Conservation (phyloP, 306 rosid species). For the Coriaria nepalensis region DNA sequence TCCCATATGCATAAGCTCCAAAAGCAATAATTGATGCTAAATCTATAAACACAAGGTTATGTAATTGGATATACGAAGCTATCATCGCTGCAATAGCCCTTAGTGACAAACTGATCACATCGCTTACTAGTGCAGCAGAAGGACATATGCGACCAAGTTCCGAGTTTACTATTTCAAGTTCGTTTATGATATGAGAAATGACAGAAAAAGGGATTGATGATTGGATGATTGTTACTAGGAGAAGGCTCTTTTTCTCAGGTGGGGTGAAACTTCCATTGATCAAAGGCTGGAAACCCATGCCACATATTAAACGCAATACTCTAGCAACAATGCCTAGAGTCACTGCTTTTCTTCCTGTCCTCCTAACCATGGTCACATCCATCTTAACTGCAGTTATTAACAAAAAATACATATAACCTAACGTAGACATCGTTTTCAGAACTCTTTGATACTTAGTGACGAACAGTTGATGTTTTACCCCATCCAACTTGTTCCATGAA, state of each 20-base stretch:
- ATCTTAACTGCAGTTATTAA: constrained; percentile 43
- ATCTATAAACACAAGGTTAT: too few relatives aligned
- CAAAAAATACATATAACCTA: constrained; percentile 25
- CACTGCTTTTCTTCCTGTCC: constrained; percentile 32
- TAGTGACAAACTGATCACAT: not conserved
- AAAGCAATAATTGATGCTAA: not conserved
- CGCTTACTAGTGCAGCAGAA: constrained; percentile 6
- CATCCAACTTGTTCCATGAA: constrained; percentile 5
- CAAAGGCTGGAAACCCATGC: not conserved
- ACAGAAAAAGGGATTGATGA: constrained; percentile 11
- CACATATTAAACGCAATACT: not conserved
- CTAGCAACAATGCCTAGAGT: constrained; percentile 17
- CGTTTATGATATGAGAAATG: constrained; percentile 11
- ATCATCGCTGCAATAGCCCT: too few relatives aligned
- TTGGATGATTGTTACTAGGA: not conserved
- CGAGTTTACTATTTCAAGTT: constrained; percentile 8
- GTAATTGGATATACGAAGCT: too few relatives aligned
- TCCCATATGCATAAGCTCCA: not conserved
- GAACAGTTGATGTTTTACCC: constrained; percentile 10
- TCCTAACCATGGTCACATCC: constrained; percentile 33
- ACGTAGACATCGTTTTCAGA: constrained; percentile 17
- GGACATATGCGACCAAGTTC: constrained; percentile 11
- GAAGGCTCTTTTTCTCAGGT: not conserved
- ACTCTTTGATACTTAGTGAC: constrained; percentile 26
- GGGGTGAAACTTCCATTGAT: not conserved